phyloP scores from a whole-genome alignment of 1,284 basidiomycete genomes.

The Pseudozyma sp. region DNA sequence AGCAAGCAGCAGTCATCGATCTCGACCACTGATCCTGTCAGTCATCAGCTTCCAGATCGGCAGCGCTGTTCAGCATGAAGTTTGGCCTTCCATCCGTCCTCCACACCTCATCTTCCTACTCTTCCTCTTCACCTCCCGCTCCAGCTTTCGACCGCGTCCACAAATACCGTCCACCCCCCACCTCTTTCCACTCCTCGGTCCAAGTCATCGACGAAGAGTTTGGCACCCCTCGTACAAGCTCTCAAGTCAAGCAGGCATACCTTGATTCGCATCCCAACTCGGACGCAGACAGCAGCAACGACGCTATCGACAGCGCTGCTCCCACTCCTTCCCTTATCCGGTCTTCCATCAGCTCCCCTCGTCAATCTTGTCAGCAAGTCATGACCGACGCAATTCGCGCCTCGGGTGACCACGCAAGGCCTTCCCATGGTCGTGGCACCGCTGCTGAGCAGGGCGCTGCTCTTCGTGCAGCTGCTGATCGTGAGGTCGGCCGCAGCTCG shows the following conservation, averaged over 20 bases:
- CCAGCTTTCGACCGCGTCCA: slow-evolving; percentile 44
- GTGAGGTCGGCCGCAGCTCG: slow-evolving; percentile 15
- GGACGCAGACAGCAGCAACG: slow-evolving; percentile 17
- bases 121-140: slow-evolving; percentile 15
- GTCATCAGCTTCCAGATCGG: neutral
- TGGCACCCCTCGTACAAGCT: slow-evolving; percentile 37
- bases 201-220: slow-evolving; percentile 47
- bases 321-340: slow-evolving; percentile 36
- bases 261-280: slow-evolving; percentile 47
- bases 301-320: slow-evolving; percentile 9
- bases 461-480: slow-evolving; percentile 45
- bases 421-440: slow-evolving; percentile 44
- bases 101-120: slow-evolving; percentile 7
- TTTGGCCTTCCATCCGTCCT: slow-evolving; percentile 16
- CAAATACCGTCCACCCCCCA: slow-evolving; percentile 50
- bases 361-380: neutral
- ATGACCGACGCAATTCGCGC: slow-evolving; percentile 22
- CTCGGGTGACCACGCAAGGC: slow-evolving; percentile 7
- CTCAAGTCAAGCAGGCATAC: slow-evolving; percentile 49
- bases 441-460: slow-evolving; percentile 53
- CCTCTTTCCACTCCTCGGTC: slow-evolving; percentile 44
- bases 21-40: neutral
- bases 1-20: neutral
- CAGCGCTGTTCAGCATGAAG: slow-evolving; percentile 23
- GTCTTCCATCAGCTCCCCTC: slow-evolving; percentile 26